Base-by-base conservation (phyloP, 2,329 filamentous ascomycete genomes). In the Emericellopsis atlantica region DNA sequence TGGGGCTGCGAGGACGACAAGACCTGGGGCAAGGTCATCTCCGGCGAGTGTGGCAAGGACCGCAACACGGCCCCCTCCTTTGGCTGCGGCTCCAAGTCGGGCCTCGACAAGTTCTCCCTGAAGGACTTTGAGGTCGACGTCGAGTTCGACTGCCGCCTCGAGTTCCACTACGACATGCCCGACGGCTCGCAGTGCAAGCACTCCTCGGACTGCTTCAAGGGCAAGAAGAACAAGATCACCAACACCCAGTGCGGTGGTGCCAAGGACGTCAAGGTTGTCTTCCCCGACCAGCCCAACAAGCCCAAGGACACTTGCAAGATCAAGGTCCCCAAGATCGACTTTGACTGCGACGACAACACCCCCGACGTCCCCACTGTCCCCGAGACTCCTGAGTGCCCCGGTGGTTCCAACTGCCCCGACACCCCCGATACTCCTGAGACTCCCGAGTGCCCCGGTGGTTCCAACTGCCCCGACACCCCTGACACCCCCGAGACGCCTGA, bases 161-260 rank as follows among this genome's bases (percentile, higher is more conserved):
- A 90, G 61, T 87, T 95, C 67, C 74, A 85, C 68, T 95, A 90
- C 65, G 73, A 70, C 53, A 94, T 95, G 87, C 73, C 78, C 2
- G 85, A 90, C 58, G 84, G 84, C 51, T 80, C 76, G 12, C 75
- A 62, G 45, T 96, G 90, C 79, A 90, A 84, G 67, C 83, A 93
- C 53, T 78, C 76, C 46, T 67, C 74, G 48, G 56, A 69, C 40
- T 93, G 86, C 74, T 75, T 70, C 48, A 66, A 71, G 42, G 66
- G 70, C 14, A 85, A 16, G 4, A 36, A 26, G n/a, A 44, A 40
- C 39, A 41, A 40, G 37, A 42, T 43, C 37, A 16, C 85, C 53
- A 80, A 77, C 44, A 74, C 72, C 37, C 87, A 95, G 72, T 96
- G 90, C 59, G 90, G 88, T 75, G 89, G 89, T 62, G 89, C 90